phyloP scores from a whole-genome alignment of 2,329 filamentous ascomycete species.

The Fusarium chuoi region DNA sequence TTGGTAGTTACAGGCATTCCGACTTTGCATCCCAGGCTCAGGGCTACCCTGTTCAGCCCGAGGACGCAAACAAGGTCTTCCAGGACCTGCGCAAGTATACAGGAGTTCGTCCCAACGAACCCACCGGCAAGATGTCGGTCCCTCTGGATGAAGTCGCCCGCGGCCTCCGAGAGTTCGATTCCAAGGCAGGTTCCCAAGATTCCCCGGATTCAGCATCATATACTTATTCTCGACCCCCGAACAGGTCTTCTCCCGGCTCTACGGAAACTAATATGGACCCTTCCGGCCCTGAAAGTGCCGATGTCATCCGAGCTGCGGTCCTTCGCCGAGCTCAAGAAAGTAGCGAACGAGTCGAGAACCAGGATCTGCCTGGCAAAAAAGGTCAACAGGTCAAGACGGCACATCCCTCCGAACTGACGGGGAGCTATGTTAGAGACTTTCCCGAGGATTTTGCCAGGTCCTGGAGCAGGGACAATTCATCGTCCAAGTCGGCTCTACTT shows the following conservation, averaged over 20 bases:
- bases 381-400: slow-evolving; percentile 9
- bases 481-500: slow-evolving; percentile 40
- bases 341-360: slow-evolving; percentile 23
- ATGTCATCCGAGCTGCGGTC: slow-evolving; percentile 47
- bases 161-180: slow-evolving; percentile 53
- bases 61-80: slow-evolving; percentile 52
- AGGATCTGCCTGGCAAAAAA: slow-evolving; percentile 11
- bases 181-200: slow-evolving; percentile 44
- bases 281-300: slow-evolving; percentile 44
- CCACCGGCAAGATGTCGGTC: slow-evolving; percentile 44
- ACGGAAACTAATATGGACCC: slow-evolving; percentile 30
- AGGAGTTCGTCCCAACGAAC: slow-evolving; percentile 50
- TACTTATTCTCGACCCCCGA: slow-evolving; percentile 41
- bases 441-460: slow-evolving; percentile 60
- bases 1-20: slow-evolving; percentile 53
- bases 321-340: slow-evolving; percentile 42
- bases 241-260: slow-evolving; percentile 34
- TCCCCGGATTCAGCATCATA: slow-evolving; percentile 38
- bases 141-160: slow-evolving; percentile 49
- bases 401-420: slow-evolving; percentile 49
- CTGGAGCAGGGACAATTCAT: slow-evolving; percentile 51
- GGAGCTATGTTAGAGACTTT: slow-evolving; percentile 62
- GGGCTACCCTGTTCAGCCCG: slow-evolving; percentile 46
- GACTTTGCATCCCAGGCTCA: slow-evolving; percentile 44
- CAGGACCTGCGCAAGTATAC: slow-evolving; percentile 56